Conservation (phyloP, 2,329 filamentous ascomycete genomes). For the Drechslerella dactyloides region DNA sequence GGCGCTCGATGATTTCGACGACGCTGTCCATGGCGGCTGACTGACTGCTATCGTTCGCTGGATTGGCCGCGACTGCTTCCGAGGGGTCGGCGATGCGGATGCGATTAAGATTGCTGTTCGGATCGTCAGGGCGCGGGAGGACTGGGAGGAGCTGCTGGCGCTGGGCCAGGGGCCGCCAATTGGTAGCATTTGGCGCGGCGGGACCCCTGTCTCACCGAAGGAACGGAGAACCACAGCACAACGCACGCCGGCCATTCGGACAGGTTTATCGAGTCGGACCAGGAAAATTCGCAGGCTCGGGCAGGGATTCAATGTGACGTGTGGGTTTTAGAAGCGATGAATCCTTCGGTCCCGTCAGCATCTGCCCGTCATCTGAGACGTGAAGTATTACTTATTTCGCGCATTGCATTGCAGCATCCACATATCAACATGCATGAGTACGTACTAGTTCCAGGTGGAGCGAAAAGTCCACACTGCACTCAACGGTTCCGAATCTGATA, state of each 20-base stretch:
- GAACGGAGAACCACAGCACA: conserved; percentile 1
- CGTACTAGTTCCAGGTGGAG: too few species aligned
- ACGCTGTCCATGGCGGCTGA: conserved; percentile 54
- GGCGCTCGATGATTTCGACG: conserved; percentile 55
- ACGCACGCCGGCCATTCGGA: not conserved
- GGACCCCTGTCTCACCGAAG: conserved; percentile 1
- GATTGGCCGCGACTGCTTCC: not conserved
- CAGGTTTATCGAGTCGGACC: too few species aligned
- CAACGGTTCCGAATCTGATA: too few species aligned
- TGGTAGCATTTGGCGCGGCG: not conserved
- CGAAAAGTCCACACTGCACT: too few species aligned
- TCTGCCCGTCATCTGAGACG: too few species aligned
- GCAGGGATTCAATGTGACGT: too few species aligned
- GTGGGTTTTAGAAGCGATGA: too few species aligned
- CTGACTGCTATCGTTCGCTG: conserved; percentile 1
- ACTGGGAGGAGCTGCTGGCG: not conserved
- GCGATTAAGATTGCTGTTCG: not conserved
- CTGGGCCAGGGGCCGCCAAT: not conserved
- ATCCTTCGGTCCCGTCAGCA: too few species aligned
- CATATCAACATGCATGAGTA: too few species aligned
- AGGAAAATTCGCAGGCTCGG: too few species aligned
- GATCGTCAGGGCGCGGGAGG: not conserved
- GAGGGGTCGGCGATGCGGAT: not conserved
- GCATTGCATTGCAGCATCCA: too few species aligned
- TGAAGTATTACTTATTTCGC: too few species aligned